These are phyloP conservation scores for Apocynum venetum DNA, from an alignment of 257 asterid species.

Conservation along the genomic window DNA sequence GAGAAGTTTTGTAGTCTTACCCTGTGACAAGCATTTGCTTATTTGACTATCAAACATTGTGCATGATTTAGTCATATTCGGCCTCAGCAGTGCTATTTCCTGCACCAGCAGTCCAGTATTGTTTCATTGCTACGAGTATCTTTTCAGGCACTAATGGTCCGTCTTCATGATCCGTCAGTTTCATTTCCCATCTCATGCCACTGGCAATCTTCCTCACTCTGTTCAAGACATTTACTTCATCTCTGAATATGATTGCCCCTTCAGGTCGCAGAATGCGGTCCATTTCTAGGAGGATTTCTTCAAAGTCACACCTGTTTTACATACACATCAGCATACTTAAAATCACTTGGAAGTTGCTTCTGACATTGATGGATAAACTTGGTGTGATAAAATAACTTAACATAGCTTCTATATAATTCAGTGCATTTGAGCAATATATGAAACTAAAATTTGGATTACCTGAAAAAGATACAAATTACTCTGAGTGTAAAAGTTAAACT, in stretches of 20 bases:
- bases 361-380: background rate
- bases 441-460: background rate
- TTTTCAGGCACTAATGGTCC: constrained; percentile 92
- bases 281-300: constrained; percentile 87
- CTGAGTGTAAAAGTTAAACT: too few relatives aligned
- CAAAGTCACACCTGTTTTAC: constrained; percentile 62
- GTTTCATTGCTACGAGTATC: constrained; percentile 64
- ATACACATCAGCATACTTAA: background rate
- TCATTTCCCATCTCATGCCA: constrained; percentile 83
- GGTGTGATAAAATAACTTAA: background rate
- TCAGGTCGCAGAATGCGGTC: constrained; percentile 85
- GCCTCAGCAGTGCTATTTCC: constrained; percentile 32
- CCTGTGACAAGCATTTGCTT: background rate
- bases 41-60: constrained; percentile 3
- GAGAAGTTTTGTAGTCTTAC: background rate
- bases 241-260: constrained; percentile 67
- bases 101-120: constrained; percentile 53
- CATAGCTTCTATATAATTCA: background rate
- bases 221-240: constrained; percentile 70
- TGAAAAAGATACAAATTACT: background rate
- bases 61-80: constrained; percentile 32
- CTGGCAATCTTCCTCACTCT: constrained; percentile 59
- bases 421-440: background rate
- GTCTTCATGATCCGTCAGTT: constrained; percentile 80
- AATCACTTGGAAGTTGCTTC: background rate